Evolutionary conservation across 345 rosid species (phyloP), one percentile per base, ranked within the genome.

Genomic region (sweet orange (Citrus sinensis)): DNA sequence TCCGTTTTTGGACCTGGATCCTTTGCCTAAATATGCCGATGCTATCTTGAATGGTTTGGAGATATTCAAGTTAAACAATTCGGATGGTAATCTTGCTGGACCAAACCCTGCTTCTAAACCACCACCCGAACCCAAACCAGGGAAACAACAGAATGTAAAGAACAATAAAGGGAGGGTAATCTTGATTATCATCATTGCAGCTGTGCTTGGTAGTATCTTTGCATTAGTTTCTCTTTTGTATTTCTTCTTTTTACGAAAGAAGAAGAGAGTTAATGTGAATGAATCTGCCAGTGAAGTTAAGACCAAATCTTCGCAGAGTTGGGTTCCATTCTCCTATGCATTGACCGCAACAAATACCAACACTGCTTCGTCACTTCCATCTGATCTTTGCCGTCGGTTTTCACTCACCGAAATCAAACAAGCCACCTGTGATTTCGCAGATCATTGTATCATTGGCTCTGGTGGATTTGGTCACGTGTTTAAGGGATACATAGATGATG

Each of bases 391-490:
- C 77, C 81, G 82, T 19, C 80, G 37, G 51, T 88, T 88, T 77
- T 81, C 89, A 16, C 64, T 88, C 2, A 6, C 58, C 4, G 87
- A 85, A 75, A 83, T 87, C 22, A 76, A 68, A 51, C 71, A 56
- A 1, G 85, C 89, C 37, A 85, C 88, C 4, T 3, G 73, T 51
- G 39, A 70, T 39, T 87, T 87, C 27, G 80, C 83, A 5, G 74
- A 79, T 30, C 62, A 42, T 17, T 9, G 40, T 46, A 49, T 85
- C 2, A 65, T 87, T 32, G 90, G 90, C 1, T 51, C 77, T 0
- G 90, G 90, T 1, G 90, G 90, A n/a, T 85, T 87, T 46, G 86
- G 88, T 30, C 70, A 83, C 11, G 90, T 87, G 35, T 87, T 83
- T 62, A 83, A 83, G 67, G 88, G 88, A 5, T 7, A 58, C 32